phyloP scores from a whole-genome alignment of 306 rosid species.

The Acacia melanoxylon region DNA sequence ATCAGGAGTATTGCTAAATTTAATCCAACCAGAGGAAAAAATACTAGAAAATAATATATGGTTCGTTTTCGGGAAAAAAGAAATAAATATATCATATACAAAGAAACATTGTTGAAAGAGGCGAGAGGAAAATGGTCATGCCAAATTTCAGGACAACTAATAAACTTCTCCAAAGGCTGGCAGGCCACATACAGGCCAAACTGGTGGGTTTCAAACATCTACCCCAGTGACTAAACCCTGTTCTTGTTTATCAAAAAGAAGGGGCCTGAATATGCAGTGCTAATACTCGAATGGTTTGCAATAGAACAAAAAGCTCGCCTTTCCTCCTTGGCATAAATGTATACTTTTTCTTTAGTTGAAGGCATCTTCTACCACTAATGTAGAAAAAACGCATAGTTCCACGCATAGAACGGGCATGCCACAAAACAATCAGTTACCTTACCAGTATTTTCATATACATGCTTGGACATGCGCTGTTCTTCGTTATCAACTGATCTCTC shows the following conservation, averaged over 20 bases:
- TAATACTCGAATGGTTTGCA: not conserved
- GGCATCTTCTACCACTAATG: conserved; percentile 10
- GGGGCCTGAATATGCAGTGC: not conserved
- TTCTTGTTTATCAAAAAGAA: not conserved
- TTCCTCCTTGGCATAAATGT: not conserved
- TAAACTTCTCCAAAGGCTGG: not conserved
- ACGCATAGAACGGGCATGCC: not conserved
- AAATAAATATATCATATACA: not conserved
- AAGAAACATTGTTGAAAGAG: not conserved
- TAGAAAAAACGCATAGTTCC: not conserved
- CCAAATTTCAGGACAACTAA: conserved; percentile 4
- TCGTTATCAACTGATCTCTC: conserved; percentile 64
- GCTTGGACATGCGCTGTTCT: conserved; percentile 64
- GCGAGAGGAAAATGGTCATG: conserved; percentile 1
- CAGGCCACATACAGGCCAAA: not conserved
- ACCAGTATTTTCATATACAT: conserved; percentile 76
- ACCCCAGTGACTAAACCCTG: not conserved
- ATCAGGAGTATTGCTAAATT: not conserved
- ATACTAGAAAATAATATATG: not conserved
- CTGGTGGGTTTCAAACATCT: not conserved
- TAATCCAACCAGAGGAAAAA: not conserved
- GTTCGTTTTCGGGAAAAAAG: not conserved
- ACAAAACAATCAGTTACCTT: conserved; percentile 55
- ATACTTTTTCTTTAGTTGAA: conserved; percentile 14
- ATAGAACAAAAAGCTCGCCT: not conserved